A percentile compares a stretch with the other conserved stretches of the same genome.
These are phyloP conservation scores for Fulvia fulva DNA, from an alignment of 2,329 filamentous ascomycete genomes.

Conservation along the genomic window DNA sequence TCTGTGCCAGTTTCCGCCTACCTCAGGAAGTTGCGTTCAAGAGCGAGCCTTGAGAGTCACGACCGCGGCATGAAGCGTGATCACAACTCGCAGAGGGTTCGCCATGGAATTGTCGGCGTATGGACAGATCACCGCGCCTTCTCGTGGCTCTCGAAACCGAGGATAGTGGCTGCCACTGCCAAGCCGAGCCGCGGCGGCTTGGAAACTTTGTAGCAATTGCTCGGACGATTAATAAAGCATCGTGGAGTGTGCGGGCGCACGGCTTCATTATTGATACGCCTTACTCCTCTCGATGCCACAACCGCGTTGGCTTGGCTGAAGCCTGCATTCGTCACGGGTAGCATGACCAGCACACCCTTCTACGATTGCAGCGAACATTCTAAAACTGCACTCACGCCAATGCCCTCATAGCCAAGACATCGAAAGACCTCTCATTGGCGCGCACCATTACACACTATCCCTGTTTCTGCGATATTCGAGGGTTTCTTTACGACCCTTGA, in stretches of 20 bases:
- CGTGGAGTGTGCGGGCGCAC: no score
- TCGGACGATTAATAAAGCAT: no score
- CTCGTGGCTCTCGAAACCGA: not conserved
- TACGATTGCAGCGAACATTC: not conserved
- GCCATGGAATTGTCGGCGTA: no score
- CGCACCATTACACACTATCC: not conserved
- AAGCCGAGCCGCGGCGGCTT: not conserved
- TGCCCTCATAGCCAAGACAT: not conserved
- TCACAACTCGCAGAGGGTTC: no score
- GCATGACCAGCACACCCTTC: not conserved
- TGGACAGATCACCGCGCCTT: no score
- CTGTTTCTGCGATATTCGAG: not conserved
- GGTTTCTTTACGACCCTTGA: not conserved
- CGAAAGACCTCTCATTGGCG: not conserved
- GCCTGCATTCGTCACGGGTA: not conserved
- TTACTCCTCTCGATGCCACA: no score
- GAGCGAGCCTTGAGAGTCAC: not conserved
- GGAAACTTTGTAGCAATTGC: no score
- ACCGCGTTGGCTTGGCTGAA: not conserved
- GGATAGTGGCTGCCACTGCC: no score
- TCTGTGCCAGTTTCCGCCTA: slow-evolving; percentile 86
- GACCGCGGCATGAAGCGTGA: not conserved
- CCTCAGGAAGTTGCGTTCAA: slow-evolving; percentile 67
- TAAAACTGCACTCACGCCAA: not conserved
- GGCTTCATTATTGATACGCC: no score